Evolutionary conservation across 805 yeast species (phyloP).

Genomic region (Sugiyamaella qingdaonensis): DNA sequence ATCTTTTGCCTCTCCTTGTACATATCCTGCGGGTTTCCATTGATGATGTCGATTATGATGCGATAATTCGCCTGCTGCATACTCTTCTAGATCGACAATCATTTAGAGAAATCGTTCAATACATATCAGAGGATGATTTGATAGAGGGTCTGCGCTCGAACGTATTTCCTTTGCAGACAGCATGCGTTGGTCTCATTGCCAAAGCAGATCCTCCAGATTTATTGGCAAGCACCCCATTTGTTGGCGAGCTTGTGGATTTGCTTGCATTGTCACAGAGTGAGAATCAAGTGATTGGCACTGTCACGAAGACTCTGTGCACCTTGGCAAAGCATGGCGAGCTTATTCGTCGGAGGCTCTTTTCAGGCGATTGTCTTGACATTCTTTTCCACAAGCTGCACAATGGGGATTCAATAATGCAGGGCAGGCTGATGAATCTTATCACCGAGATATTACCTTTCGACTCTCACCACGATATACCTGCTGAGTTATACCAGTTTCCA

Average conservation of each 20-base stretch:
- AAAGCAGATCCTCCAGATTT: conserved; percentile 33
- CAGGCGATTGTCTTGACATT: conserved; percentile 25
- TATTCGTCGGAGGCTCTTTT: conserved; percentile 30
- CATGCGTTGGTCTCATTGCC: conserved; percentile 27
- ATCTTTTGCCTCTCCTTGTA: conserved; percentile 4
- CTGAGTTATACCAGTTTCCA: conserved; percentile 25
- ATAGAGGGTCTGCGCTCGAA: conserved; percentile 31
- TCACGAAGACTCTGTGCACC: conserved; percentile 16
- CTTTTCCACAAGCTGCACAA: conserved; percentile 23
- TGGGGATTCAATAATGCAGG: conserved; percentile 25
- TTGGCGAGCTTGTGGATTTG: conserved; percentile 25
- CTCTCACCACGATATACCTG: conserved; percentile 21
- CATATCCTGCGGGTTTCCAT: conserved; percentile 2
- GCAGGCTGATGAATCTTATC: conserved; percentile 30
- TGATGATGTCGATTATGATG: conserved; percentile 9
- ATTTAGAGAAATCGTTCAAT: conserved; percentile 29
- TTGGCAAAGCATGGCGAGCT: conserved; percentile 29
- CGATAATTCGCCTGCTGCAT: conserved; percentile 24
- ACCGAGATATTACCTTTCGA: conserved; percentile 26
- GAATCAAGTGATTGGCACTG: conserved; percentile 25
- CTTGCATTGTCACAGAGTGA: conserved; percentile 23
- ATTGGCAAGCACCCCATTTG: conserved; percentile 33
- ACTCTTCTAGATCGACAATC: conserved; percentile 28
- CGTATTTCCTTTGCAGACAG: conserved; percentile 26
- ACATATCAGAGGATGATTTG: conserved; percentile 27